Percentiles rank a stretch among this genome's conserved stretches.
Conservation (phyloP, 2,329 filamentous ascomycete species). For the Neoscytalidium dimidiatum region DNA sequence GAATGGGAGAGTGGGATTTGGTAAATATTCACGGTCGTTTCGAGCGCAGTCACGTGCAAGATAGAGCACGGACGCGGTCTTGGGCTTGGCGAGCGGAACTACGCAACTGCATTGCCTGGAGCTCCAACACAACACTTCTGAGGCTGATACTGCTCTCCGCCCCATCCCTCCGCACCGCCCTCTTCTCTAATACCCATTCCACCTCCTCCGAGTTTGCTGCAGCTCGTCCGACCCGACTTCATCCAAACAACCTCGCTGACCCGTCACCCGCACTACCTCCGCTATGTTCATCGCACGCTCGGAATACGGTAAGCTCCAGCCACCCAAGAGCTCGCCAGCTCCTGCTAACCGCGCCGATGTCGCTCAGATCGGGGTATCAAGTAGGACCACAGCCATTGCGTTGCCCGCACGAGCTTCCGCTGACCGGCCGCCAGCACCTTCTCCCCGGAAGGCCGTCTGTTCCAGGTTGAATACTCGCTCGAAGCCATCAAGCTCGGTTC, state of each 20-base stretch:
- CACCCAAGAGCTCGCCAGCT: slow-evolving; percentile 25
- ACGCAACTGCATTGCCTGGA: slow-evolving; percentile 20
- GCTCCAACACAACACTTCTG: slow-evolving; percentile 20
- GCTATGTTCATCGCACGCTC: slow-evolving; percentile 93
- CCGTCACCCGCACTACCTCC: slow-evolving; percentile 22
- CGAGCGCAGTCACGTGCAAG: background rate
- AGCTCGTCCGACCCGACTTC: background rate
- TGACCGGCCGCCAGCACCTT: slow-evolving; percentile 72
- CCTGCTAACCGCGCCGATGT: slow-evolving; percentile 27
- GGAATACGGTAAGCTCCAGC: slow-evolving; percentile 84
- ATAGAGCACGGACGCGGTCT: background rate
- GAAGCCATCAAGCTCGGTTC: slow-evolving; percentile 99
- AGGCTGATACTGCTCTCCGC: background rate
- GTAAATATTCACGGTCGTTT: background rate
- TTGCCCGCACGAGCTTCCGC: slow-evolving; percentile 22
- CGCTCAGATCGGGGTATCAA: slow-evolving; percentile 92
- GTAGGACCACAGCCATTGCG: slow-evolving; percentile 55
- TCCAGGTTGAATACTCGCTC: slow-evolving; percentile 99
- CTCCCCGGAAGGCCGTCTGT: slow-evolving; percentile 98
- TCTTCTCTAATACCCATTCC: background rate
- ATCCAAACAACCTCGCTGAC: slow-evolving; percentile 25
- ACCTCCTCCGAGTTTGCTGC: background rate
- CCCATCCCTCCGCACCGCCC: background rate
- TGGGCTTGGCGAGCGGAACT: slow-evolving; percentile 16
- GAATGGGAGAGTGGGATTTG: background rate